Conservation (phyloP, 2,329 filamentous ascomycete genomes). For the Aspergillus ustus region DNA sequence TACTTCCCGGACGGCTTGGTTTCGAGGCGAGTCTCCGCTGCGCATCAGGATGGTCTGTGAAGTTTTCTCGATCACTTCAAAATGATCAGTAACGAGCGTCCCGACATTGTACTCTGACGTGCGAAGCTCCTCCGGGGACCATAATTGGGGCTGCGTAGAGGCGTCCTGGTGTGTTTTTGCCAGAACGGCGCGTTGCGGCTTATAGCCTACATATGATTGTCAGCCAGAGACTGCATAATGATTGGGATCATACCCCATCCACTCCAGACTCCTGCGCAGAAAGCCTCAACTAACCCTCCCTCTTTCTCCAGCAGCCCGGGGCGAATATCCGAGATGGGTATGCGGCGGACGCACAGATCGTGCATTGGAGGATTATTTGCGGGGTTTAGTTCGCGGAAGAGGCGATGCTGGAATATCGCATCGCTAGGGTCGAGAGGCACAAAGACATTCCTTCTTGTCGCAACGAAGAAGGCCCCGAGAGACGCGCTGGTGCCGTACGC, state of each 20-base stretch:
- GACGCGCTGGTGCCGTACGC: conserved; percentile 54
- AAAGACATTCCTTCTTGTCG: conserved; percentile 60
- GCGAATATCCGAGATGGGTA: conserved; percentile 67
- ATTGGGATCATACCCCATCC: conserved; percentile 59
- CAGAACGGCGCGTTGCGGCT: conserved; percentile 62
- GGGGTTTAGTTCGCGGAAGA: conserved; percentile 65
- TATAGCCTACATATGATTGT: conserved; percentile 39
- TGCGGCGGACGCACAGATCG: conserved; percentile 66
- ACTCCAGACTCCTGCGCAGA: conserved; percentile 70
- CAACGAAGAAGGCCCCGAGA: conserved; percentile 57
- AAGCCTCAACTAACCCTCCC: conserved; percentile 64
- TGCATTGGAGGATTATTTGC: conserved; percentile 65
- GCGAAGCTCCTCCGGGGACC: conserved; percentile 61
- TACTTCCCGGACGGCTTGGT: conserved; percentile 58
- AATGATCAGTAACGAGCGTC: conserved; percentile 70
- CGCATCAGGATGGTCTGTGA: conserved; percentile 64
- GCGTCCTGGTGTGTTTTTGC: conserved; percentile 63
- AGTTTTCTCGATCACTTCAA: conserved; percentile 70
- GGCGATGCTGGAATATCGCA: conserved; percentile 65
- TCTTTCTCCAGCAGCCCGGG: conserved; percentile 67
- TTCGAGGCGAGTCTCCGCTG: conserved; percentile 69
- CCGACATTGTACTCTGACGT: conserved; percentile 64
- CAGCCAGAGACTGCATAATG: background rate
- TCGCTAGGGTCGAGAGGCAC: conserved; percentile 61
- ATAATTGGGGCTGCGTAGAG: conserved; percentile 64